Base-by-base conservation (phyloP, 179 eudicot genomes). In the Corrigiola litoralis region DNA sequence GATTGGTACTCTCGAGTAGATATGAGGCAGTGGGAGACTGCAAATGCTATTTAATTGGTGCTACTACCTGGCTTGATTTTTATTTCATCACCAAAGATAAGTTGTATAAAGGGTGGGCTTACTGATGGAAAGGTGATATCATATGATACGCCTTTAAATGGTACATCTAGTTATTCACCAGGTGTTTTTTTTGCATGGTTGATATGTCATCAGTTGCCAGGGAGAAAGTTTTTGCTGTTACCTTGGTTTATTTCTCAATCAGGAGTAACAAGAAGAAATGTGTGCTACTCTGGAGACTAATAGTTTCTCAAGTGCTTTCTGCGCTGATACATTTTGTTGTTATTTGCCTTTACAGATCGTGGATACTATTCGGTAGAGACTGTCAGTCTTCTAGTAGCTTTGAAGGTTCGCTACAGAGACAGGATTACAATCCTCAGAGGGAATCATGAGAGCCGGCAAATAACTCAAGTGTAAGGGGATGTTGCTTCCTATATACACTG, bases 341-440 rank as follows among this genome's bases (percentile, higher is more conserved):
- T 38, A 5, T 55, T 34, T 71, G 49, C 25, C 23, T 48, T 47
- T 8, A 67, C 91, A 91, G 97, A 91, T 67, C 97, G 97, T 74
- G 97, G 97, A 31, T 89, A 91, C 77, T 91, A 91, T 68, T 91
- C 96, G 14, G 97, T 91, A 66, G 96, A 89, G 76, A 89, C 97
- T 18, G 97, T 91, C 70, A 72, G 88, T 44, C 91, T 91, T 62
- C 76, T 91, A 65, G 97, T 91, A 70, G 94, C 97, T 57, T 70
- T 91, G 74, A 91, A 91, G 79, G 89, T 86, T 67, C 96, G 96
- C 46, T 91, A 91, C 67, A 80, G 95, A 69, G 91, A 87, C 69
- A 87, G 96, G 78, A 83, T 89, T 72, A 89, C 96, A 47, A 89
- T 89, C 61, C 91, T 89, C 40, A 80, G 97, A 77, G 97, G 97